These are phyloP conservation scores for Colletotrichum gigasporum DNA, from an alignment of 2,329 filamentous ascomycete species.

Conservation along the genomic window DNA sequence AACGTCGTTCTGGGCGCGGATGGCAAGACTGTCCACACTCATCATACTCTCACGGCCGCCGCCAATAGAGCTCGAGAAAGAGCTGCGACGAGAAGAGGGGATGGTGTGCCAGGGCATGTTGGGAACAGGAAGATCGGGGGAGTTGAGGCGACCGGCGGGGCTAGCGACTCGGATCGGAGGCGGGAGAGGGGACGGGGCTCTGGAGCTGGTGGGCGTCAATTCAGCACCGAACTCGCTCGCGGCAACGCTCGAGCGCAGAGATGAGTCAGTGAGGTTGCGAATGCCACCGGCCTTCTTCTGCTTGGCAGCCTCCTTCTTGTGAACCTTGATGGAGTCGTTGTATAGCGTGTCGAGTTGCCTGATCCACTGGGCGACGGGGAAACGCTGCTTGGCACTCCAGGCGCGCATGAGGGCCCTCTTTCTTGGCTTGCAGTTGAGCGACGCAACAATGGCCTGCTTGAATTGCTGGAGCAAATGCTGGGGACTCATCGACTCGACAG, in stretches of 20 bases:
- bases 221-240: constrained; percentile 24
- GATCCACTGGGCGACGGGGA: constrained; percentile 74
- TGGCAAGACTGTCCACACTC: constrained; percentile 39
- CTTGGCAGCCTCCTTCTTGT: constrained; percentile 41
- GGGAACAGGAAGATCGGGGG: constrained; percentile 24
- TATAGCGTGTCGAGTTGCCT: constrained; percentile 72
- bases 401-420: constrained; percentile 71
- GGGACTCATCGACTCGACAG: constrained; percentile 71
- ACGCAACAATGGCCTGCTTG: constrained; percentile 69
- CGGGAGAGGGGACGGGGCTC: constrained; percentile 23
- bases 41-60: constrained; percentile 29
- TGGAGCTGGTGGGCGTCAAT: constrained; percentile 15
- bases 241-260: constrained; percentile 22
- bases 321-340: constrained; percentile 65
- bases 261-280: constrained; percentile 26
- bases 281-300: constrained; percentile 29
- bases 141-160: constrained; percentile 19
- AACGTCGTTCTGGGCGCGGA: constrained; percentile 33
- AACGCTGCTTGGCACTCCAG: constrained; percentile 70
- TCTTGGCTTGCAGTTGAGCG: constrained; percentile 64
- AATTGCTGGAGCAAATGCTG: constrained; percentile 72
- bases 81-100: constrained; percentile 28
- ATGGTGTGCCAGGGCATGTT: constrained; percentile 26
- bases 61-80: constrained; percentile 25
- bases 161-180: constrained; percentile 23